Base-by-base conservation (phyloP, 306 rosid species). In the Hylodesmum podocarpum region DNA sequence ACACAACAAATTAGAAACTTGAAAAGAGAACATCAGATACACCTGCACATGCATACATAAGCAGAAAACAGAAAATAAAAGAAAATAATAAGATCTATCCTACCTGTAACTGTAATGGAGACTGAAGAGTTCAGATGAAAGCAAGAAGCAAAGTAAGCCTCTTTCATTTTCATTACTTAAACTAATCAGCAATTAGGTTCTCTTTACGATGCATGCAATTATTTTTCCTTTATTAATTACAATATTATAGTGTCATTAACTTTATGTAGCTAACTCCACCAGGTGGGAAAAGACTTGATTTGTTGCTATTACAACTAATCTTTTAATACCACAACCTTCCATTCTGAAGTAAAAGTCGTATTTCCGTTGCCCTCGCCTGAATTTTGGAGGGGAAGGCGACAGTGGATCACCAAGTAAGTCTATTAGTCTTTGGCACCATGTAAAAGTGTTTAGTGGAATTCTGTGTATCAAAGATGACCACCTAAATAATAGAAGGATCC, bases 1-100 rank as follows among this genome's bases (percentile, higher is more conserved):
- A 66, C 51, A 69, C 84, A 82, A 71, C 68, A 58, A 70, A 81
- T 78, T 69, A 72, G 37, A 15, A 76, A 19, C 75, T 21, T 65
- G 22, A 62, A 76, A 44, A 16, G 36, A 31, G 18, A 58, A 33
- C 4, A 47, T 28, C 14, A 50, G 22, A 62, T 2, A 65, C 8
- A 57, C 43, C 39, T 5, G 18, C n/a, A 58, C 19, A 36, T n/a
- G 39, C 37, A 37, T 6, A 39, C 34, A 61, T 18, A 15, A 27
- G 62, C 50, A 80, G 51, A 29, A 47, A 46, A 50, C 58, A 36
- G 6, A 70, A 54, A 27, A 33, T 11, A 25, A 58, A 62, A 66
- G 4, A 40, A 67, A 70, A 58, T 19, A 75, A 46, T 50, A 59
- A 67, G 58, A 18, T 41, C n/a, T 16, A 6, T 27, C 34, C 66